Evolutionary conservation across 768 basidiomycete species (phyloP).

Genomic region (Naganishia onofrii): DNA sequence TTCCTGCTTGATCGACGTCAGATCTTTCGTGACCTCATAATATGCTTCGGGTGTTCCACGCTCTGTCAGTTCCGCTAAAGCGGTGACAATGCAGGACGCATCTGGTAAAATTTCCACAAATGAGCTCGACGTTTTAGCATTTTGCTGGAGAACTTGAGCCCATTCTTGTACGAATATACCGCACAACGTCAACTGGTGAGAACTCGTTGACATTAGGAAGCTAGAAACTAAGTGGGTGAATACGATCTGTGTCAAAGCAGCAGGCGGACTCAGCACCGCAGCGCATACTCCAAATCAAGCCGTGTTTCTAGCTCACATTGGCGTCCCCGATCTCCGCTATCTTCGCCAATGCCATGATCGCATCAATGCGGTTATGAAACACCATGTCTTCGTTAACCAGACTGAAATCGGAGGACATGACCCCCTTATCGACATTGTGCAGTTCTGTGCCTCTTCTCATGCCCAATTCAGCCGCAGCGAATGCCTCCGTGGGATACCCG

Average conservation of each 20-base stretch:
- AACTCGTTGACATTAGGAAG: conserved; percentile 81
- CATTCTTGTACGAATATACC: conserved; percentile 87
- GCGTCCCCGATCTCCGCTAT: conserved; percentile 66
- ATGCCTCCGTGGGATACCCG: conserved; percentile 5
- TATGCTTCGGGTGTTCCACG: conserved; percentile 72
- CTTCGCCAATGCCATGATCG: conserved; percentile 72
- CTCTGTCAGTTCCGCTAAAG: conserved; percentile 71
- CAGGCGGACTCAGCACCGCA: not conserved
- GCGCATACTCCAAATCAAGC: not conserved
- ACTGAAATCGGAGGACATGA: conserved; percentile 84
- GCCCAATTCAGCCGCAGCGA: not conserved
- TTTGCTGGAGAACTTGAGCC: conserved; percentile 57
- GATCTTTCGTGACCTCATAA: conserved; percentile 72
- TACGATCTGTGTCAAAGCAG: not conserved
- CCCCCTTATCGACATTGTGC: conserved; percentile 94
- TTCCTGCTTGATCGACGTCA: conserved; percentile 24
- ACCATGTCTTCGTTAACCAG: conserved; percentile 73
- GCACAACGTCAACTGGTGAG: conserved; percentile 84
- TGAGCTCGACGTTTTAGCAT: not conserved
- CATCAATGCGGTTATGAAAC: conserved; percentile 72
- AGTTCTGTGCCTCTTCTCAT: conserved; percentile 56
- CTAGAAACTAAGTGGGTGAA: conserved; percentile 61
- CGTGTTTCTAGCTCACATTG: conserved; percentile 22
- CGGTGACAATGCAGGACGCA: conserved; percentile 67
- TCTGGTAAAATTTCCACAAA: conserved; percentile 63